Conservation (phyloP, 371 early-diverging fungal species). For the Actinomortierella ambigua region DNA sequence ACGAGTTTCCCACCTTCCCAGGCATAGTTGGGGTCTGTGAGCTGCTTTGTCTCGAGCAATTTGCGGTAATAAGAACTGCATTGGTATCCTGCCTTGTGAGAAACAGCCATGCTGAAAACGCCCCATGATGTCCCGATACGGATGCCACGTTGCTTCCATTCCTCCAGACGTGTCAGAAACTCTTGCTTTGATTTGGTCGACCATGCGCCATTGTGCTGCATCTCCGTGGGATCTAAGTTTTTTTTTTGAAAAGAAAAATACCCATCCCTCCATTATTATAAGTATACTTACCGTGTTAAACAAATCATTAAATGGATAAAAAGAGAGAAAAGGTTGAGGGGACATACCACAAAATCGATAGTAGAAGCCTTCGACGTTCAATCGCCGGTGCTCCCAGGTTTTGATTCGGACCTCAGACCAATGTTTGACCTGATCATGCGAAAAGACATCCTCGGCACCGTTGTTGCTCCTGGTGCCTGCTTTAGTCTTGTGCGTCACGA, state of each 20-base stretch:
- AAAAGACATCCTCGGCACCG: constrained; percentile 60
- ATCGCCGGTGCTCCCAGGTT: constrained; percentile 59
- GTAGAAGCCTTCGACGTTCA: constrained; percentile 67
- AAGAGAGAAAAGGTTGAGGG: neutral
- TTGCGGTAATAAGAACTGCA: constrained; percentile 68
- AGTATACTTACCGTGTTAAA: no score
- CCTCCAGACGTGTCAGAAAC: constrained; percentile 61
- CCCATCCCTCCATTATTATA: no score
- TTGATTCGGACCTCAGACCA: constrained; percentile 68
- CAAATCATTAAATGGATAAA: neutral
- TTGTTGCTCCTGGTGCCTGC: constrained; percentile 13
- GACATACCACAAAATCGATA: constrained; percentile 71
- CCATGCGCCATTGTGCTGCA: constrained; percentile 64
- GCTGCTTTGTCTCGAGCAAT: constrained; percentile 51
- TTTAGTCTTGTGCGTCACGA: constrained; percentile 12
- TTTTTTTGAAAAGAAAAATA: no score
- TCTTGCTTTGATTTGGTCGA: constrained; percentile 49
- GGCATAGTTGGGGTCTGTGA: constrained; percentile 57
- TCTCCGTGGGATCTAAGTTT: constrained; percentile 55
- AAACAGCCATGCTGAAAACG: constrained; percentile 58
- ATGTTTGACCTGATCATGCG: constrained; percentile 52
- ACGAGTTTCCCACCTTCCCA: constrained; percentile 60
- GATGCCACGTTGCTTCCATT: constrained; percentile 56
- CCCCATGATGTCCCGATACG: constrained; percentile 68
- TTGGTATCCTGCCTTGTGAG: constrained; percentile 68